Conservation (phyloP, 495 filamentous ascomycete genomes). For the Hypoxylon trugodes region DNA sequence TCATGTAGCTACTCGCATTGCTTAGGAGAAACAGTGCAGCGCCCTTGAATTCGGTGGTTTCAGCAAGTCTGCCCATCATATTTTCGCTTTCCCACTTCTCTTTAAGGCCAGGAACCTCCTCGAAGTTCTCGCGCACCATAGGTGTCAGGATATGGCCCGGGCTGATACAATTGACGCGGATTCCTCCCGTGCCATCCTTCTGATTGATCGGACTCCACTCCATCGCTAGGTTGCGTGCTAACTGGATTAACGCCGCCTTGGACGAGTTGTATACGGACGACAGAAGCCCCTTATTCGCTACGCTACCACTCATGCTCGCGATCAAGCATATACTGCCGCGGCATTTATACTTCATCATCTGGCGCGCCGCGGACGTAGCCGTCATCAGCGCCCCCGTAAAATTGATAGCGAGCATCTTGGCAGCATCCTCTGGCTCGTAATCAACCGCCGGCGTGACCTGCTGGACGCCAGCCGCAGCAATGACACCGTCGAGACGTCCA, state of each 20-base stretch:
- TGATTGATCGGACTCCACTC: conserved; percentile 70
- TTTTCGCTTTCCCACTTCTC: conserved; percentile 73
- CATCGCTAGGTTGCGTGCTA: conserved; percentile 71
- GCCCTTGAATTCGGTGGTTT: conserved; percentile 72
- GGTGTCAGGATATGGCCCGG: conserved; percentile 78
- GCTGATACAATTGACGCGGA: conserved; percentile 72
- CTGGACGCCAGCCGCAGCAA: conserved; percentile 80
- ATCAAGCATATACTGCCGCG: conserved; percentile 76
- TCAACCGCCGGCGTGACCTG: conserved; percentile 74
- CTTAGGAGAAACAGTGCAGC: conserved; percentile 66
- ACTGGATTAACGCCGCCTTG: conserved; percentile 74
- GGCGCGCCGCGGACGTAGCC: conserved; percentile 72
- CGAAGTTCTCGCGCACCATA: conserved; percentile 73
- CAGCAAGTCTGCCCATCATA: conserved; percentile 72
- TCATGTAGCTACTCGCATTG: conserved; percentile 77
- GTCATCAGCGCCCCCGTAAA: conserved; percentile 82
- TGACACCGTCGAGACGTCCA: conserved; percentile 71
- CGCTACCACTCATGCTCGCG: conserved; percentile 75
- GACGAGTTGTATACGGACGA: conserved; percentile 72
- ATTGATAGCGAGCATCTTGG: conserved; percentile 76
- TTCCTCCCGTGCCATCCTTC: conserved; percentile 58
- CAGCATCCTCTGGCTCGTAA: conserved; percentile 70
- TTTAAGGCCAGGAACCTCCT: conserved; percentile 65
- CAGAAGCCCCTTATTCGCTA: conserved; percentile 78
- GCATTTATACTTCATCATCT: conserved; percentile 78